A percentile compares a stretch with the other conserved stretches of the same genome.
Conservation (phyloP, 306 rosid genomes). For the Benincasa hispida region DNA sequence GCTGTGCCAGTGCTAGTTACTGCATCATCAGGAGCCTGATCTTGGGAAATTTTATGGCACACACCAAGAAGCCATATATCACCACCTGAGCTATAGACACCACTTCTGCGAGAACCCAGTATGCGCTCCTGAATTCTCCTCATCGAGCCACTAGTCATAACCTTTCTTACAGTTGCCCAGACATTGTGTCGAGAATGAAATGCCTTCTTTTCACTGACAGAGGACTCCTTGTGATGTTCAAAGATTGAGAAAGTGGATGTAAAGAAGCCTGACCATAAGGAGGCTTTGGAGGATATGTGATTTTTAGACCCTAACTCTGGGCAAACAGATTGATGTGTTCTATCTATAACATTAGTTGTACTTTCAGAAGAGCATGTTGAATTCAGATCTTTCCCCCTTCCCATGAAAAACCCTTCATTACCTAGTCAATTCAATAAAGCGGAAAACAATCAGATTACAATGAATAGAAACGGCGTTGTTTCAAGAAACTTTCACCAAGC, state of each 20-base stretch:
- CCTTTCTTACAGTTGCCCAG: conserved; percentile 76
- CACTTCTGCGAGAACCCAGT: conserved; percentile 57
- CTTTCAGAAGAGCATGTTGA: conserved; percentile 45
- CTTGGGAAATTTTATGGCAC: conserved; percentile 46
- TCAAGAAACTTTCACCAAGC: background rate
- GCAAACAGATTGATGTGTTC: conserved; percentile 30
- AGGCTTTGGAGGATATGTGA: conserved; percentile 45
- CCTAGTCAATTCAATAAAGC: conserved; percentile 43
- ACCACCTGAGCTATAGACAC: conserved; percentile 54
- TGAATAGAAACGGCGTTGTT: background rate
- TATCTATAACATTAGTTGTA: conserved; percentile 41
- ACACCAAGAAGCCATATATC: conserved; percentile 95
- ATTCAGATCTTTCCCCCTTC: conserved; percentile 43
- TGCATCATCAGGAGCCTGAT: conserved; percentile 36
- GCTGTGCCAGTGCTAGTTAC: conserved; percentile 30
- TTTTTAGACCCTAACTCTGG: conserved; percentile 36
- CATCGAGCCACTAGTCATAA: conserved; percentile 62
- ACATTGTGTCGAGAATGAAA: conserved; percentile 48
- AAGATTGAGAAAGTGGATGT: conserved; percentile 57
- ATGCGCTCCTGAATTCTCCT: conserved; percentile 76
- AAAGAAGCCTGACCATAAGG: conserved; percentile 73
- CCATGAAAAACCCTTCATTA: conserved; percentile 59
- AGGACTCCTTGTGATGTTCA: conserved; percentile 60
- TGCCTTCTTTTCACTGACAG: conserved; percentile 57
- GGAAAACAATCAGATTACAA: conserved; percentile 7